Percentiles rank a stretch among this genome's conserved stretches.
These are phyloP conservation scores for Cyberlindnera galapagoensis DNA, from an alignment of 805 yeast species.

Conservation along the genomic window DNA sequence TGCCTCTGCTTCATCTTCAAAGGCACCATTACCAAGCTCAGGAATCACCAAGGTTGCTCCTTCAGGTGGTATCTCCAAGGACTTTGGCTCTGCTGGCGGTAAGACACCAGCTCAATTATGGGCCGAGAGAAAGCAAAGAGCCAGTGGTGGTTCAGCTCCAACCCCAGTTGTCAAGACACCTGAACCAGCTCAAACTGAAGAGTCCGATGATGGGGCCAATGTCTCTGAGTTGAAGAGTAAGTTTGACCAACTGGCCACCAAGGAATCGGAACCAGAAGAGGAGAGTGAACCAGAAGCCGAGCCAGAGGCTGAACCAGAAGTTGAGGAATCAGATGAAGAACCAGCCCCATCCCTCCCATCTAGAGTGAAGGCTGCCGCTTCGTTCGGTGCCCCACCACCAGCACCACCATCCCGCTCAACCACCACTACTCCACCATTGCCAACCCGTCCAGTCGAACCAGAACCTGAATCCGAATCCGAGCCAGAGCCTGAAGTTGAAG, in stretches of 20 bases:
- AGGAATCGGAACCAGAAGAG: conserved; percentile 5
- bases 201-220: conserved; percentile 22
- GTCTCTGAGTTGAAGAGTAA: conserved; percentile 32
- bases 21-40: conserved; percentile 20
- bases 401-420: conserved; percentile 20
- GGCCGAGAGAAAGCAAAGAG: conserved; percentile 75
- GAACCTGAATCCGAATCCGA: conserved; percentile 13
- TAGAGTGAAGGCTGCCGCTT: conserved; percentile 1
- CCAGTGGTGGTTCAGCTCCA: conserved; percentile 18
- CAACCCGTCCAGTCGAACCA: conserved; percentile 10
- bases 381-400: conserved; percentile 23
- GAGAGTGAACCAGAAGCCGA: conserved; percentile 4
- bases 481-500: conserved; percentile 7
- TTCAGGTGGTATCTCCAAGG: conserved; percentile 53
- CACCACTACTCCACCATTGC: conserved; percentile 15
- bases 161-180: conserved; percentile 17
- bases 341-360: conserved; percentile 13
- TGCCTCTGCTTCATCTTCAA: conserved; percentile 20
- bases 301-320: conserved; percentile 5
- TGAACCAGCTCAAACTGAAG: conserved; percentile 26
- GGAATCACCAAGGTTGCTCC: conserved; percentile 31
- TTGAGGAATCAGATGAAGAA: conserved; percentile 19
- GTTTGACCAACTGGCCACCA: conserved; percentile 27
- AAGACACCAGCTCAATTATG: conserved; percentile 92
- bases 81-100: conserved; percentile 63